Base-by-base conservation (phyloP, 2,329 filamentous ascomycete species). In the Fusarium palustre region DNA sequence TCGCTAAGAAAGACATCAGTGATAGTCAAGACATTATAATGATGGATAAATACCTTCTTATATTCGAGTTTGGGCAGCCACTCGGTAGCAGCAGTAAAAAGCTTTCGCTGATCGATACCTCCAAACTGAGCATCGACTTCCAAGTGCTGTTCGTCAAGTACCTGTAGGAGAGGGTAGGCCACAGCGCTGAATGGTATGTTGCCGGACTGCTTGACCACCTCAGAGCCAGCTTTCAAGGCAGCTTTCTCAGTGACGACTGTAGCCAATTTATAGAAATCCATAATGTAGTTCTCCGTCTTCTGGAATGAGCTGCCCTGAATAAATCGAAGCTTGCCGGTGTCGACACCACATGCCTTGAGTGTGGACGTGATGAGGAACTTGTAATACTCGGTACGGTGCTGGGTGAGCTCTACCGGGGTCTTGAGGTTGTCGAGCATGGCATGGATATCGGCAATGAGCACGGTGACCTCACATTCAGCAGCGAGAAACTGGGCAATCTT, bases 161-260 rank as follows among this genome's bases (percentile, higher is more conserved):
- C 92, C 81, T 98, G 96, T 81, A 99, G 71, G 13, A 81, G 75
- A 11, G 81, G 81, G 76, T 82, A 81, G 75, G 28, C 80, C 80
- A 49, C n/a, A n/a, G n/a, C n/a, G n/a, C 80, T 89, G 42, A 95
- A 79, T 2, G 91, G 87, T 9, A 91, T 88, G 75, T 95, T 94
- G 59, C 88, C 87, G 5, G 91, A 89, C 83, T 98, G 94, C 85
- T 98, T 98, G 70, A 99, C 95, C 10, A 98, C 89, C 80, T 98
- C 96, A 3, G 93, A 92, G 39, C 95, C 95, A 0, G 95, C 94
- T 81, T 93, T 96, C 81, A 94, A 93, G 18, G 94, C 93, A 76
- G 96, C 90, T 76, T 94, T 89, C 80, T 94, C 89, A 16, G 90
- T 90, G 7, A 91, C 88, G 55, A 92, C 80, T 5, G 88, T 88